Percentiles rank a stretch among this genome's conserved stretches.
Conservation (phyloP, 257 asterid species). For the Nyctanthes arbortristis region DNA sequence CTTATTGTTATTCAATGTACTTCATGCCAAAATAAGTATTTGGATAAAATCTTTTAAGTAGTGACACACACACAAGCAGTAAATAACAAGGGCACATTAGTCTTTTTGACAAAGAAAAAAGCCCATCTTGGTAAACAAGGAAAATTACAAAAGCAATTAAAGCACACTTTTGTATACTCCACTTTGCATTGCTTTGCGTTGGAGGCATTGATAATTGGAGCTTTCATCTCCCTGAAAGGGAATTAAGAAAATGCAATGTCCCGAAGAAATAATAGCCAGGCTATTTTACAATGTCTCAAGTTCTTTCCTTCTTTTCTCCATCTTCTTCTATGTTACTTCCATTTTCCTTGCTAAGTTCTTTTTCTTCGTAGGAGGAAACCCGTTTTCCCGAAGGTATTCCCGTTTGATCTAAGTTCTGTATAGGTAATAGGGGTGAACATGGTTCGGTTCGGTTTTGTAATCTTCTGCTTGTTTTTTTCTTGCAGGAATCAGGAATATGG, state of each 20-base stretch:
- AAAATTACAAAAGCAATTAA: constrained; percentile 50
- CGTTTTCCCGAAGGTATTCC: constrained; percentile 74
- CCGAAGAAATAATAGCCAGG: constrained; percentile 50
- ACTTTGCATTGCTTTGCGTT: constrained; percentile 52
- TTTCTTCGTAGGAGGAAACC: constrained; percentile 74
- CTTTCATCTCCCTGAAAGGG: constrained; percentile 19
- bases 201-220: constrained; percentile 34
- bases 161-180: constrained; percentile 39
- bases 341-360: constrained; percentile 64
- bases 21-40: too few species aligned
- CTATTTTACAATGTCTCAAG: constrained; percentile 74
- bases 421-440: not conserved
- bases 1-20: too few species aligned
- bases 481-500: constrained; percentile 58
- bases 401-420: too few species aligned
- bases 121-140: constrained; percentile 35
- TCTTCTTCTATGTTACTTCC: constrained; percentile 79
- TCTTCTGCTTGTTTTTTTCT: not conserved
- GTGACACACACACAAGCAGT: too few species aligned
- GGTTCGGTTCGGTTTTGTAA: too few species aligned
- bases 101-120: constrained; percentile 16
- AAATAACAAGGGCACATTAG: constrained; percentile 32
- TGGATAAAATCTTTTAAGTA: too few species aligned
- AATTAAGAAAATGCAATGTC: constrained; percentile 69
- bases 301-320: constrained; percentile 62